phyloP scores from a whole-genome alignment of 768 basidiomycete species.

The Boletus bicolor region DNA sequence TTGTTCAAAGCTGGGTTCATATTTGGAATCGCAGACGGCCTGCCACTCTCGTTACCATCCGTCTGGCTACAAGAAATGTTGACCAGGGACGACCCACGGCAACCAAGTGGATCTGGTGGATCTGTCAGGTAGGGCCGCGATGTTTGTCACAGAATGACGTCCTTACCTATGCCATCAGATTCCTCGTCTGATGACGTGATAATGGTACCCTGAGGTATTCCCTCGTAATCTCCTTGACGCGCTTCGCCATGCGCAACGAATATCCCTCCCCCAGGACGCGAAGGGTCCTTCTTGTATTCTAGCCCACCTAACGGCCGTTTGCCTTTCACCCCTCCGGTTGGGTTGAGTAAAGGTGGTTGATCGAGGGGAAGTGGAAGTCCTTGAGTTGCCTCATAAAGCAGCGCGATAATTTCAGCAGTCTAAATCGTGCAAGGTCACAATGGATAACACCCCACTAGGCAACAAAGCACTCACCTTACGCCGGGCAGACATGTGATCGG shows the following conservation, averaged over 20 bases:
- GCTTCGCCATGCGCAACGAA: slow-evolving; percentile 62
- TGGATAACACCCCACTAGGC: background rate
- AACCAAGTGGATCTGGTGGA: slow-evolving; percentile 13
- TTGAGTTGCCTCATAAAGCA: slow-evolving; percentile 93
- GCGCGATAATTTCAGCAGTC: slow-evolving; percentile 89
- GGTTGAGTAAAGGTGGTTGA: slow-evolving; percentile 66
- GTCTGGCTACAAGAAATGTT: slow-evolving; percentile 43
- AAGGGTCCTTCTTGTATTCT: slow-evolving; percentile 75
- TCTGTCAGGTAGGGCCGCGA: slow-evolving; percentile 6
- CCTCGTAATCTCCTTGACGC: slow-evolving; percentile 45
- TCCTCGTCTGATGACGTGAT: slow-evolving; percentile 47
- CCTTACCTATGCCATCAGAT: slow-evolving; percentile 45
- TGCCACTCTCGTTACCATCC: slow-evolving; percentile 28
- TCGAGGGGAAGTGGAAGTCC: slow-evolving; percentile 55
- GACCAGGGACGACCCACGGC: slow-evolving; percentile 44
- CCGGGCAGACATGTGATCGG: slow-evolving; percentile 92
- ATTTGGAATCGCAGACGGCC: slow-evolving; percentile 41
- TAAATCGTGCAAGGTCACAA: slow-evolving; percentile 29
- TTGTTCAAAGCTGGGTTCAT: slow-evolving; percentile 76
- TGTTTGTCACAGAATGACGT: slow-evolving; percentile 11
- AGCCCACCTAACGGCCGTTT: slow-evolving; percentile 51
- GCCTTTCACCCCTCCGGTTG: slow-evolving; percentile 68
- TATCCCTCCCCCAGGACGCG: slow-evolving; percentile 82
- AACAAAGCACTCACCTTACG: slow-evolving; percentile 60
- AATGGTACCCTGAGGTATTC: slow-evolving; percentile 55